Percentiles rank a stretch among this genome's conserved stretches.
Conservation (phyloP, 179 eudicot genomes). For the Gypsophila paniculata region DNA sequence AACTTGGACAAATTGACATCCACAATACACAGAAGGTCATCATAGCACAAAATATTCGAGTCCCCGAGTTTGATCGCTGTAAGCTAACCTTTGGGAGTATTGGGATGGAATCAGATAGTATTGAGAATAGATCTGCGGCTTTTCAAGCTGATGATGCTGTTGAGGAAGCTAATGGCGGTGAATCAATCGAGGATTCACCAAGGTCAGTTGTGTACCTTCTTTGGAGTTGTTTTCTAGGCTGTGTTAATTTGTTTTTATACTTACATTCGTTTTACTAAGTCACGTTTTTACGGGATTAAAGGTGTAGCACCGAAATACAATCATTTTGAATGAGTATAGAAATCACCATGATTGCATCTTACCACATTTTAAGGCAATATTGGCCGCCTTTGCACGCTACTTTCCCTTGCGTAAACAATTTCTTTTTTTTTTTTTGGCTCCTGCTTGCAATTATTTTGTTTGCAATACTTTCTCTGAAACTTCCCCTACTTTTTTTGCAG, state of each 20-base stretch:
- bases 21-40: slow-evolving; percentile 68
- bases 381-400: too few relatives aligned
- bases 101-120: slow-evolving; percentile 46
- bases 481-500: slow-evolving; percentile 34
- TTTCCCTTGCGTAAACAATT: neutral
- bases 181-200: slow-evolving; percentile 38
- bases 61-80: slow-evolving; percentile 66
- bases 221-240: neutral
- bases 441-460: neutral
- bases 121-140: slow-evolving; percentile 32
- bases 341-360: too few relatives aligned
- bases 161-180: slow-evolving; percentile 26
- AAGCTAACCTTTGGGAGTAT: slow-evolving; percentile 84
- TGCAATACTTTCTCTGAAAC: neutral
- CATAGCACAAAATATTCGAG: slow-evolving; percentile 84
- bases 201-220: slow-evolving; percentile 34
- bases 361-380: too few relatives aligned
- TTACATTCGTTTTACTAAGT: too few relatives aligned
- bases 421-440: neutral
- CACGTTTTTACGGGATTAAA: too few relatives aligned
- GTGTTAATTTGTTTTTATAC: too few relatives aligned
- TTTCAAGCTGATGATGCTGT: slow-evolving; percentile 33
- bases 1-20: slow-evolving; percentile 37
- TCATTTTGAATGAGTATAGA: too few relatives aligned
- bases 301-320: too few relatives aligned